These are phyloP conservation scores for Sclerotinia trifoliorum DNA, from an alignment of 2,329 filamentous ascomycete species.

Conservation along the genomic window DNA sequence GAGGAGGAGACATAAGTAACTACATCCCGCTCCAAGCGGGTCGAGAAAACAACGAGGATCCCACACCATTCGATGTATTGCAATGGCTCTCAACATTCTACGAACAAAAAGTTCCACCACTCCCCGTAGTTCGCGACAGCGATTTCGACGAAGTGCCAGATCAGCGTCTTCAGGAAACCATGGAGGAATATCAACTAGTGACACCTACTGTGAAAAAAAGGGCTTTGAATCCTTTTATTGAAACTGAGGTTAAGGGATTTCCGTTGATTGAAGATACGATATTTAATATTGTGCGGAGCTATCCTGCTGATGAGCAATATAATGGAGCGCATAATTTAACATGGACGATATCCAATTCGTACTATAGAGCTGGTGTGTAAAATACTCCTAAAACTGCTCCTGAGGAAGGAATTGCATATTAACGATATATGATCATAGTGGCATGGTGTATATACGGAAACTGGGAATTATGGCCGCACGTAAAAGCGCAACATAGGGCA, in stretches of 20 bases:
- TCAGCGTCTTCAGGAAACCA: not conserved
- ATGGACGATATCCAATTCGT: not conserved
- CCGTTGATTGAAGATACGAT: not conserved
- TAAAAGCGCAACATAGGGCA: slow-evolving; percentile 12
- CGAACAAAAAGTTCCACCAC: not conserved
- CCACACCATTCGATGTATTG: not conserved
- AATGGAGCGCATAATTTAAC: not conserved
- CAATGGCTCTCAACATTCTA: not conserved
- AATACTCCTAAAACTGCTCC: no score
- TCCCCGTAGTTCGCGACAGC: not conserved
- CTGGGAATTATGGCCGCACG: not conserved
- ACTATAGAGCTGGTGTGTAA: not conserved
- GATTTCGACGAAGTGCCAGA: not conserved
- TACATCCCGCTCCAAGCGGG: not conserved
- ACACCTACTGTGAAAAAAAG: not conserved
- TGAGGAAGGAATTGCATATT: not conserved
- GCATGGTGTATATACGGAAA: slow-evolving; percentile 13
- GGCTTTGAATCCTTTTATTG: not conserved
- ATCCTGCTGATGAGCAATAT: not conserved
- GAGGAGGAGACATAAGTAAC: not conserved
- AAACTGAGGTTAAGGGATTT: not conserved
- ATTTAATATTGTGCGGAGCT: slow-evolving; percentile 1
- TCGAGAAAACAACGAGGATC: accelerated
- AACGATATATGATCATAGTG: not conserved
- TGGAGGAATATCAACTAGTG: not conserved